A percentile compares a stretch with the other conserved stretches of the same genome.
These are phyloP conservation scores for Verbena officinalis DNA, from an alignment of 257 asterid species.

Conservation along the genomic window DNA sequence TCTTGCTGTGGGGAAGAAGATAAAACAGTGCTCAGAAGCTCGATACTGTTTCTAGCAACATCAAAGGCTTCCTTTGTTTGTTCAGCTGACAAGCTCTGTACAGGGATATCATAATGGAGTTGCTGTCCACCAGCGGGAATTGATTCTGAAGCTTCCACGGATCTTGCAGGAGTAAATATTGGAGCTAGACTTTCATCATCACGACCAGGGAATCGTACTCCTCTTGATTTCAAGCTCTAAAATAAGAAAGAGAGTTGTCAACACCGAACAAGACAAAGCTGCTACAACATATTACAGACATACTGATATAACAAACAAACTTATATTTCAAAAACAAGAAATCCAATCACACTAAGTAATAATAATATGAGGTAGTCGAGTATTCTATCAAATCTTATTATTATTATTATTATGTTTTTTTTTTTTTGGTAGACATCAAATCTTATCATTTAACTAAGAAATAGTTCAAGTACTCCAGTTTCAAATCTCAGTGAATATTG, in stretches of 20 bases:
- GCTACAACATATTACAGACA: neutral
- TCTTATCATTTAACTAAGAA: neutral
- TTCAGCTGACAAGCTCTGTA: slow-evolving; percentile 69
- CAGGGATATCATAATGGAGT: slow-evolving; percentile 62
- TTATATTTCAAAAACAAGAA: neutral
- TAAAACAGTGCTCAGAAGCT: slow-evolving; percentile 87
- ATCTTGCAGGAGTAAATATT: slow-evolving; percentile 88
- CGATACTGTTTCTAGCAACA: slow-evolving; percentile 93
- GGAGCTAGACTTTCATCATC: slow-evolving; percentile 96
- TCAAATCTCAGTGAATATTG: neutral
- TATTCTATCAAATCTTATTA: neutral
- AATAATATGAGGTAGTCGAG: neutral
- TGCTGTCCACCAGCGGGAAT: slow-evolving; percentile 55
- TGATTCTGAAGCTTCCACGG: slow-evolving; percentile 61
- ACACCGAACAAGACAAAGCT: slow-evolving; percentile 1
- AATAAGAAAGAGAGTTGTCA: slow-evolving; percentile 16
- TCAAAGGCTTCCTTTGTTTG: slow-evolving; percentile 95
- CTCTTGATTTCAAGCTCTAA: slow-evolving; percentile 92
- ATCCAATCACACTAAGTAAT: neutral
- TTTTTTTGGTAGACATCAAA: too few relatives aligned
- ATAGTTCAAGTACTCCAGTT: neutral
- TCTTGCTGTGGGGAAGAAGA: slow-evolving; percentile 98
- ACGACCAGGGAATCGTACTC: slow-evolving; percentile 94
- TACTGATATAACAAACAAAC: neutral
- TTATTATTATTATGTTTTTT: too few relatives aligned